Evolutionary conservation across 116 monocot species (phyloP).

Genomic region (Thalassia testudinum): DNA sequence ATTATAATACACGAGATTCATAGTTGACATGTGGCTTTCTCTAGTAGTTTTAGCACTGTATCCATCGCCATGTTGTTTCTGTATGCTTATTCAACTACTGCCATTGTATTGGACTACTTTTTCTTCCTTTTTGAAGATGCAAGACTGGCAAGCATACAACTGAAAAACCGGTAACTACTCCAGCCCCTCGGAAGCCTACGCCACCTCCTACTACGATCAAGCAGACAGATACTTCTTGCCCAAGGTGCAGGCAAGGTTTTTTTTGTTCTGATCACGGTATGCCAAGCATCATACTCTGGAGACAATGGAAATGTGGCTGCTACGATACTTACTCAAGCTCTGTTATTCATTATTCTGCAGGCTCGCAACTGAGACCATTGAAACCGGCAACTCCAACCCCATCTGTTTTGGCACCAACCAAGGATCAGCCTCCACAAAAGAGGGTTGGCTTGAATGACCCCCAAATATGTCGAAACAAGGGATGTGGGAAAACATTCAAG

Average conservation of each 20-base stretch:
- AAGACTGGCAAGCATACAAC: conserved; percentile 84
- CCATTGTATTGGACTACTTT: not conserved
- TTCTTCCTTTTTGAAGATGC: conserved; percentile 34
- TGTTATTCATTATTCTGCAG: conserved; percentile 14
- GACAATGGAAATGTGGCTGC: no score
- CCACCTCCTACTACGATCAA: conserved; percentile 15
- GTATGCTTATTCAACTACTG: no score
- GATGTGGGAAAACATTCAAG: conserved; percentile 85
- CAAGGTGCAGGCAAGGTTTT: conserved; percentile 89
- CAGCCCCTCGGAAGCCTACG: conserved; percentile 26
- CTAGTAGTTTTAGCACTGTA: no score
- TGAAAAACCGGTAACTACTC: conserved; percentile 57
- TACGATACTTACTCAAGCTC: not conserved
- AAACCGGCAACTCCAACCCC: conserved; percentile 13
- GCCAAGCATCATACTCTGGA: not conserved
- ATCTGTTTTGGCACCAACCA: not conserved
- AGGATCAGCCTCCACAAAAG: conserved; percentile 16
- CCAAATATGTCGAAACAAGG: conserved; percentile 71
- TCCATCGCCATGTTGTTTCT: no score
- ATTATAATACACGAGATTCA: no score
- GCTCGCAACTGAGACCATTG: conserved; percentile 41
- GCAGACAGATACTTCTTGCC: conserved; percentile 34
- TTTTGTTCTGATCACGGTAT: conserved; percentile 98
- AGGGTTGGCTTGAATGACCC: conserved; percentile 58
- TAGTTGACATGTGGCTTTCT: no score